Evolutionary conservation across 164 flowering plant species (phyloP), one percentile per base, ranked within the genome.

Genomic region (Paratinospora sagittata): DNA sequence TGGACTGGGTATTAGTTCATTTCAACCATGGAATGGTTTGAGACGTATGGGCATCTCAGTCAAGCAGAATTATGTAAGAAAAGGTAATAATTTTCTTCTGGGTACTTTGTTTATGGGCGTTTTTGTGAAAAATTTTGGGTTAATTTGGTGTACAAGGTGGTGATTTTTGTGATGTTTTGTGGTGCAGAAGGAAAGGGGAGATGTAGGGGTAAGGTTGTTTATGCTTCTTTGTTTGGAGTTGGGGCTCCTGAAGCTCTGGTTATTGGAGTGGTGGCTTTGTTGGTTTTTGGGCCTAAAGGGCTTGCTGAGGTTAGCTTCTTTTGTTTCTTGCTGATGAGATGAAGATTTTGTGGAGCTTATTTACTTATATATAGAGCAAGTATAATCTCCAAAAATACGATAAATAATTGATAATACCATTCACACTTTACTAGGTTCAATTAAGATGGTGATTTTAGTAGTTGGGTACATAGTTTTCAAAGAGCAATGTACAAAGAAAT

Each of bases 161-260:
- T 73, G 49, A 13, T n/a, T 41, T 62, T 23, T n/a, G n/a, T n/a
- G n/a, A n/a, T 49, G 24, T 33, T 17, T 52, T 52, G 4, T 55
- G 57, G 16, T 55, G 80, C 86, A 90, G 97, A 70, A 68, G 86
- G 75, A 75, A 86, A 70, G 69, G 69, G 85, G n/a, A 86, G 73
- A 68, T 69, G 81, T 73, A 86, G 76, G 77, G 81, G 88, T 17
- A 82, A 69, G 78, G 84, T 76, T 70, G 84, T 87, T 72, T 84
- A 77, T 82, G 97, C 98, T 63, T 95, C 98, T 76, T 70, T 95
- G 47, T 95, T 95, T 84, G 98, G 98, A 37, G 97, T 95, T 82
- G 98, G 98, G 78, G 98, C 98, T 75, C 98, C 98, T 63, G 98
- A 95, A 80, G 98, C 89, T 77, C 76, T 92, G 82, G 98, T 95